phyloP scores from a whole-genome alignment of 306 rosid genomes.

The Hippophae rhamnoides region DNA sequence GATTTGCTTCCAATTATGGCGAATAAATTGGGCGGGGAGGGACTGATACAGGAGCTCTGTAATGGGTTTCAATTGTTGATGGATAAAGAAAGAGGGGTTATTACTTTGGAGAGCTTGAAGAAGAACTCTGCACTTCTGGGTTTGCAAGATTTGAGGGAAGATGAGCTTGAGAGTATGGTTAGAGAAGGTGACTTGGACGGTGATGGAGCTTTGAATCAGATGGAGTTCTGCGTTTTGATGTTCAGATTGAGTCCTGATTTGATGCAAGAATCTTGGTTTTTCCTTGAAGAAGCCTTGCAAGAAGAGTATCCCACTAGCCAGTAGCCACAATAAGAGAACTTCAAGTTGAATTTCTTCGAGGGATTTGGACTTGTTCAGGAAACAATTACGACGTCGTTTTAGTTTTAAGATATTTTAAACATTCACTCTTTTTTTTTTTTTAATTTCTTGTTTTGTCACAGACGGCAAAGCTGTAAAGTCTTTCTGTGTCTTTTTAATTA shows the following conservation, averaged over 20 bases:
- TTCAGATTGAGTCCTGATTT: conserved; percentile 79
- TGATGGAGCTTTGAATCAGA: conserved; percentile 62
- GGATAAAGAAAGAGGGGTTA: conserved; percentile 68
- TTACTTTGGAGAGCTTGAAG: conserved; percentile 66
- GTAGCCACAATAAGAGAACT: background rate
- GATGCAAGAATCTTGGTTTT: conserved; percentile 63
- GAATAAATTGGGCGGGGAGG: conserved; percentile 69
- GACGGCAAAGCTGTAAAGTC: too few species aligned
- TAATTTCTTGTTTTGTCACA: too few species aligned
- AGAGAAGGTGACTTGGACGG: conserved; percentile 74
- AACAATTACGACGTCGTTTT: background rate
- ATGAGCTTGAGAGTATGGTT: conserved; percentile 69
- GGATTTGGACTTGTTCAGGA: too few species aligned
- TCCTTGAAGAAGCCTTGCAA: conserved; percentile 53
- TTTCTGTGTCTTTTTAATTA: too few species aligned
- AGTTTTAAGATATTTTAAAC: too few species aligned
- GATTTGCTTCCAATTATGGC: conserved; percentile 83
- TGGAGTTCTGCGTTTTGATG: conserved; percentile 97
- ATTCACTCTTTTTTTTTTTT: too few species aligned
- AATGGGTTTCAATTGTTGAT: conserved; percentile 68
- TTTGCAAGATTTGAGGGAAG: conserved; percentile 53
- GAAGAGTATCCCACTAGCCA: conserved; percentile 9
- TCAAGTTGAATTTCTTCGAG: background rate
- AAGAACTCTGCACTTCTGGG: conserved; percentile 54
- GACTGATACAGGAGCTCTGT: conserved; percentile 70